phyloP scores from a whole-genome alignment of 108 stramenopile genomes.

The Nannochloropsis gaditana region DNA sequence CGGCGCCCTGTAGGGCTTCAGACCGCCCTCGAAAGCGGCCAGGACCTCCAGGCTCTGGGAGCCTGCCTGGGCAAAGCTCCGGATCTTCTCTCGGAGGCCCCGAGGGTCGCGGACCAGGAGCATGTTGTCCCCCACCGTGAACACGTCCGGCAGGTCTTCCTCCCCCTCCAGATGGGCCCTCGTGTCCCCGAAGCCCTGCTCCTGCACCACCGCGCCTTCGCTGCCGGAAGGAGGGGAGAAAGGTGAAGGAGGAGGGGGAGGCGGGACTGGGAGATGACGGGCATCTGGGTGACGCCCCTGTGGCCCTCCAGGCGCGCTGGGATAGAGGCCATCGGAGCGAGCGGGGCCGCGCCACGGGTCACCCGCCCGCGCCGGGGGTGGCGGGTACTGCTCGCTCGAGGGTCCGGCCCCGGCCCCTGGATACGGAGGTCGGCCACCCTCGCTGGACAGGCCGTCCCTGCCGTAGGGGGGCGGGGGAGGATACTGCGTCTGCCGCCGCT shows the following conservation, averaged over 20 bases:
- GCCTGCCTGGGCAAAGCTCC: background rate
- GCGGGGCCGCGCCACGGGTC: too few relatives aligned
- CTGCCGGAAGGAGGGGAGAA: background rate
- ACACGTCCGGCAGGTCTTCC: background rate
- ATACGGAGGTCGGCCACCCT: too few relatives aligned
- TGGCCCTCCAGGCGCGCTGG: too few relatives aligned
- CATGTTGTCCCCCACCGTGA: background rate
- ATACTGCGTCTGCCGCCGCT: background rate
- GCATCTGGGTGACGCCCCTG: too few relatives aligned
- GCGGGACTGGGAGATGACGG: background rate
- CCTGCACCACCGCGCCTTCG: too few relatives aligned
- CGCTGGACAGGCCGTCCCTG: too few relatives aligned
- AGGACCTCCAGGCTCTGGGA: background rate
- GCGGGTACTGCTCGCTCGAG: too few relatives aligned
- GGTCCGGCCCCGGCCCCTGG: too few relatives aligned
- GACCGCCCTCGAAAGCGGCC: background rate
- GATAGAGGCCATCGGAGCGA: too few relatives aligned
- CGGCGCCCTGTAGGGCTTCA: background rate
- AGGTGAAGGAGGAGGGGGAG: background rate
- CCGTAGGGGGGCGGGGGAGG: background rate
- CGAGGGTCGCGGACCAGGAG: background rate
- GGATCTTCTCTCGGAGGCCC: constrained; percentile 15
- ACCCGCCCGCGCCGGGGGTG: too few relatives aligned
- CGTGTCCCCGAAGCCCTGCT: too few relatives aligned
- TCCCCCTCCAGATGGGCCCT: background rate